Base-by-base conservation (phyloP, 108 stramenopile genomes). In the Craspedostauros australis region DNA sequence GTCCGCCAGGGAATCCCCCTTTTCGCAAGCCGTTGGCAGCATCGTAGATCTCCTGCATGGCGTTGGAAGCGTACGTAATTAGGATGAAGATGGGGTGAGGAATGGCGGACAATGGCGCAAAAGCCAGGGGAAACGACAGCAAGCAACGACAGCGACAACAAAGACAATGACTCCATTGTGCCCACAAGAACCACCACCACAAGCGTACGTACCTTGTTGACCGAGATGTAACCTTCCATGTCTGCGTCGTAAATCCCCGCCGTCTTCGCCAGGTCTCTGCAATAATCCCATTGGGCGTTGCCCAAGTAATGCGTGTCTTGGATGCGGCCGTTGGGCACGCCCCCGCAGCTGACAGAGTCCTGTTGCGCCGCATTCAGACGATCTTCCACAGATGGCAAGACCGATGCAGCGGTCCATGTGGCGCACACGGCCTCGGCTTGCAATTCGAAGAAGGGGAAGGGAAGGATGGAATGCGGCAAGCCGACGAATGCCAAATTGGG, bases 371-470 rank as follows among this genome's bases (percentile, higher is more conserved):
- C 56, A 19, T 50, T 34, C 23, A 78, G 29, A 50, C 84, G 62
- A 43, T 59, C 1, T 47, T 43, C 3, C 25, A 30, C 22, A 50
- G 53, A 60, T 47, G 14, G 31, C 6, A 39, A 40, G n/a, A 31
- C 32, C 28, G 42, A 19, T 31, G 37, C 38, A 34, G 11, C 56
- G 40, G 12, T 39, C 45, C 46, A 71, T 55, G 80, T 69, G 12
- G 51, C 47, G 25, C 60, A 60, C 11, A 86, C 54, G 3, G 84
- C 84, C 39, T 79, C 76, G 16, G 79, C 72, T 77, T 95, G 94
- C 5, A 91, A 59, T 51, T 93, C 91, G 62, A 91, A 88, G 7
- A 91, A 45, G 9, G 94, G 94, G 64, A 95, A 95, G 2, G 94
- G 90, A 0, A 92, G 76, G 22, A 95, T 77, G 29, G 64, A 66